Conservation (phyloP, 169 alveolate genomes). For the Cytauxzoon felis region DNA sequence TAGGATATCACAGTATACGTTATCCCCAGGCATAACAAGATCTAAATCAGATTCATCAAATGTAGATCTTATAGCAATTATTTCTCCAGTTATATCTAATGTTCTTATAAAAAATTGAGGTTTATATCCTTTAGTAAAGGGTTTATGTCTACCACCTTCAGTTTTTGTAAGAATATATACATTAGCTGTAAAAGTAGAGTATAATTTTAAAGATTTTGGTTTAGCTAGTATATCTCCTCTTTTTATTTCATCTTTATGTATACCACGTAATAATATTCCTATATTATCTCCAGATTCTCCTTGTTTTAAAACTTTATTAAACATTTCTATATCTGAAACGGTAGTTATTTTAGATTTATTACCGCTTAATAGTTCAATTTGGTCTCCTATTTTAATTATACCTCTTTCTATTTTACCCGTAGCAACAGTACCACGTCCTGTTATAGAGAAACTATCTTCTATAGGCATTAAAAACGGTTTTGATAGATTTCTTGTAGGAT, state of each 20-base stretch:
- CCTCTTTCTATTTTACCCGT: constrained; percentile 41
- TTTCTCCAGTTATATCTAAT: constrained; percentile 58
- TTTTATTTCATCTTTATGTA: constrained; percentile 19
- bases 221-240: constrained; percentile 18
- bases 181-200: constrained; percentile 12
- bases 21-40: constrained; percentile 66
- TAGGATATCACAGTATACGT: constrained; percentile 10
- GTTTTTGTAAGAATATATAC: constrained; percentile 9
- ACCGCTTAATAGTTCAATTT: constrained; percentile 10
- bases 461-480: constrained; percentile 65
- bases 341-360: constrained; percentile 5
- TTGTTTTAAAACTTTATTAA: constrained; percentile 12
- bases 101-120: constrained; percentile 68
- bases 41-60: constrained; percentile 4
- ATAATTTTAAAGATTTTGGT: constrained; percentile 1
- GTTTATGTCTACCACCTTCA: constrained; percentile 38
- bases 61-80: constrained; percentile 8
- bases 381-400: constrained; percentile 5
- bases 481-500: constrained; percentile 55
- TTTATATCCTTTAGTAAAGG: constrained; percentile 63
- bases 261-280: constrained; percentile 31
- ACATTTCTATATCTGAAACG: constrained; percentile 25
- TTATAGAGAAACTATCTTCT: constrained; percentile 63
- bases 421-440: constrained; percentile 66
- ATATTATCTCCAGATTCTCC: constrained; percentile 39